Evolutionary conservation across 2,329 filamentous ascomycete genomes (phyloP).

Genomic region (Pseudopyrenochaeta lycopersici): DNA sequence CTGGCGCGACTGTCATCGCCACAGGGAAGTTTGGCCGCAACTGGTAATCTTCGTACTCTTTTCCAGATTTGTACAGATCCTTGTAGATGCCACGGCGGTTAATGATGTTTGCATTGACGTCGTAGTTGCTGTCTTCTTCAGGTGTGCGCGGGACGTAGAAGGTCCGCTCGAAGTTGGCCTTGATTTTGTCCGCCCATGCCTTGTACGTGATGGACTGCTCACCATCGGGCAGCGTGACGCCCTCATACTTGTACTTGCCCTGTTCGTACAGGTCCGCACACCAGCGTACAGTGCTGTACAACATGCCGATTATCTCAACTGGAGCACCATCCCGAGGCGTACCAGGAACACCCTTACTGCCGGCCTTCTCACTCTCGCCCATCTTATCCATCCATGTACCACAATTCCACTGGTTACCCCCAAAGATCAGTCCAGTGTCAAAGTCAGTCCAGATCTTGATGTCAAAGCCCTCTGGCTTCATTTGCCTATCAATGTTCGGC

Average conservation of each 20-base stretch:
- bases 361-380: constrained; percentile 93
- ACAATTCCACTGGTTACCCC: constrained; percentile 93
- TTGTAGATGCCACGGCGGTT: constrained; percentile 98
- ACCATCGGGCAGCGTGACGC: constrained; percentile 73
- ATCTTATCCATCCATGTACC: constrained; percentile 99
- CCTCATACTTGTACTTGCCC: constrained; percentile 75
- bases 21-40: constrained; percentile 93
- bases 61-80: constrained; percentile 91
- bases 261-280: constrained; percentile 71
- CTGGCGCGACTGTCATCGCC: constrained; percentile 91
- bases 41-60: constrained; percentile 98
- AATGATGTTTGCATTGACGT: constrained; percentile 79
- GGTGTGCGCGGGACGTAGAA: constrained; percentile 82
- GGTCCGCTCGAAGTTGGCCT: constrained; percentile 87
- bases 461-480: constrained; percentile 91
- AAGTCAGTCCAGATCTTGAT: constrained; percentile 92
- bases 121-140: constrained; percentile 77
- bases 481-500: constrained; percentile 86
- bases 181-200: constrained; percentile 82
- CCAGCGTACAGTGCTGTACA: constrained; percentile 91
- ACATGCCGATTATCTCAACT: constrained; percentile 90
- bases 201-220: constrained; percentile 70
- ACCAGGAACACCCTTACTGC: constrained; percentile 90
- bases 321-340: constrained; percentile 97
- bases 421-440: constrained; percentile 89